These are phyloP conservation scores for Lathyrus aphaca DNA, from an alignment of 306 rosid species.

Conservation along the genomic window DNA sequence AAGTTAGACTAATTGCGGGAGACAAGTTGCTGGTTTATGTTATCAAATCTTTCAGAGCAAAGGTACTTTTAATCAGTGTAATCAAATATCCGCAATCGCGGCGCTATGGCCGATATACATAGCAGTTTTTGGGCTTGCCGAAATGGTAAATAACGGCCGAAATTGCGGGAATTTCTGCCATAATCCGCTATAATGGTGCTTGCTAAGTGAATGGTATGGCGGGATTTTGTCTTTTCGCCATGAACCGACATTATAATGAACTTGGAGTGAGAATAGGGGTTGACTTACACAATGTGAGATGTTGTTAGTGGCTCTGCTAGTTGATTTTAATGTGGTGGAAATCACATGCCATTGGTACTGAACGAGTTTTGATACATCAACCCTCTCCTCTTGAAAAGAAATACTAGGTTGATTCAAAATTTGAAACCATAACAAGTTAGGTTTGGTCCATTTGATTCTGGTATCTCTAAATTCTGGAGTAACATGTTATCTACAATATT, in stretches of 20 bases:
- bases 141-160: too few relatives aligned
- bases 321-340: slow-evolving; percentile 13
- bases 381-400: background rate
- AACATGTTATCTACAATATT: slow-evolving; percentile 17
- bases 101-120: too few relatives aligned
- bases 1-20: slow-evolving; percentile 70
- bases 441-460: slow-evolving; percentile 12
- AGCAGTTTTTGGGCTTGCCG: too few relatives aligned
- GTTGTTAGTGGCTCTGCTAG: background rate
- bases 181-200: too few relatives aligned
- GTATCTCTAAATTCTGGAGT: slow-evolving; percentile 5
- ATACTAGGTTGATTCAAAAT: background rate
- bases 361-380: background rate
- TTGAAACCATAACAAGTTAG: background rate
- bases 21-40: slow-evolving; percentile 63
- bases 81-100: too few relatives aligned
- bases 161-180: too few relatives aligned
- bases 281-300: background rate
- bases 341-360: slow-evolving; percentile 6
- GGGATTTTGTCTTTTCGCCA: too few relatives aligned
- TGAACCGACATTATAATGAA: background rate
- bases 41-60: slow-evolving; percentile 64
- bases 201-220: too few relatives aligned
- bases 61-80: slow-evolving; percentile 42
- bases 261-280: slow-evolving; percentile 8